These are phyloP conservation scores for Balakata baccata DNA, from an alignment of 345 rosid genomes.

Conservation along the genomic window DNA sequence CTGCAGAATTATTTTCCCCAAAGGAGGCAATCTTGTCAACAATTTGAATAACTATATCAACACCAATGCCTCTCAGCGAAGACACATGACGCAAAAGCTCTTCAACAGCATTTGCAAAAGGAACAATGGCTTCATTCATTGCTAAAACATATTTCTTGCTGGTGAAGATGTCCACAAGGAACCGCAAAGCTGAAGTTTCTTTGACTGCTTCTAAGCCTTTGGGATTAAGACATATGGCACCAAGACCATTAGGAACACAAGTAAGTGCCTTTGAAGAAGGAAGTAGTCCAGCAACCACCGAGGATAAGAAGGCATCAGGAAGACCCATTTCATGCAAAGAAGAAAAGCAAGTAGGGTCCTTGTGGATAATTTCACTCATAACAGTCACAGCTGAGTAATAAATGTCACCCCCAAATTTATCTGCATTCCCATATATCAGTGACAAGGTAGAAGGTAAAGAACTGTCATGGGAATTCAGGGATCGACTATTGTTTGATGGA, in stretches of 20 bases:
- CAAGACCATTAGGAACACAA: slow-evolving; percentile 90
- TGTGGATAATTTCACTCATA: slow-evolving; percentile 96
- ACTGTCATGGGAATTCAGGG: slow-evolving; percentile 68
- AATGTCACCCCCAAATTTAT: slow-evolving; percentile 90
- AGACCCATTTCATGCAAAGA: slow-evolving; percentile 79
- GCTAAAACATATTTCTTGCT: slow-evolving; percentile 81
- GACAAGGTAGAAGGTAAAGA: slow-evolving; percentile 73
- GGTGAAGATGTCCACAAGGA: slow-evolving; percentile 80
- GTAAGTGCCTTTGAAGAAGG: slow-evolving; percentile 95
- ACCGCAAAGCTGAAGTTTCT: slow-evolving; percentile 72
- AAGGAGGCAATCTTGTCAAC: slow-evolving; percentile 68
- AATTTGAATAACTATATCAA: slow-evolving; percentile 86
- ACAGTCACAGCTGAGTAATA: slow-evolving; percentile 93
- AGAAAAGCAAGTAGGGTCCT: slow-evolving; percentile 86
- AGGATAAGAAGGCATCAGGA: slow-evolving; percentile 86
- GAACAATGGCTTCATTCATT: slow-evolving; percentile 93
- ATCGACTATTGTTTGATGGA: slow-evolving; percentile 63
- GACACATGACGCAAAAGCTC: slow-evolving; percentile 94
- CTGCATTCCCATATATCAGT: slow-evolving; percentile 61
- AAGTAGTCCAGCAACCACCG: slow-evolving; percentile 73
- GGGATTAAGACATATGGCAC: slow-evolving; percentile 89
- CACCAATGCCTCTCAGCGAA: slow-evolving; percentile 76
- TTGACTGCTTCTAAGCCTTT: slow-evolving; percentile 89
- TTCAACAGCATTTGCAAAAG: slow-evolving; percentile 90
- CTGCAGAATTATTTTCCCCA: slow-evolving; percentile 44